A percentile compares a stretch with the other conserved stretches of the same genome.
Evolutionary conservation across 2,329 filamentous ascomycete species (phyloP).

Genomic region (Penicillium vulpinum): DNA sequence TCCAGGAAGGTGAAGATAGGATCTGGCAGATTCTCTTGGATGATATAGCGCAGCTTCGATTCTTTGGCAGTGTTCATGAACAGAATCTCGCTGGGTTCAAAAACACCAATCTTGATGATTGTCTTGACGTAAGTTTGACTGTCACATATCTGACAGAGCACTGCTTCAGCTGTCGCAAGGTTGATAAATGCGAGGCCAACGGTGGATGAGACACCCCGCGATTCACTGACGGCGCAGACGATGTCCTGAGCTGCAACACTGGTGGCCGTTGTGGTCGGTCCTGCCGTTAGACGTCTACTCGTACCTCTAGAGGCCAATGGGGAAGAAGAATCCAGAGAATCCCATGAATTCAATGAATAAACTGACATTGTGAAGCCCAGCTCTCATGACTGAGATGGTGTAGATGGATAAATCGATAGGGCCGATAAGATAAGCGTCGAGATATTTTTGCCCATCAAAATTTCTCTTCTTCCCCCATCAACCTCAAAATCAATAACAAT

Average conservation of each 20-base stretch:
- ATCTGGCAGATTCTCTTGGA: conserved; percentile 69
- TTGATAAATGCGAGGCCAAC: conserved; percentile 88
- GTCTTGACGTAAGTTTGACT: conserved; percentile 89
- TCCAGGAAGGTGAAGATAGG: conserved; percentile 66
- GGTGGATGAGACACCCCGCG: conserved; percentile 78
- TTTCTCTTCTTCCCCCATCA: conserved; percentile 17
- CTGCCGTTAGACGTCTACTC: conserved; percentile 54
- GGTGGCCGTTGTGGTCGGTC: conserved; percentile 56
- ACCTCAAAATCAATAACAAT: conserved; percentile 49
- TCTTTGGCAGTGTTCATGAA: conserved; percentile 72
- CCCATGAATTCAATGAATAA: conserved; percentile 6
- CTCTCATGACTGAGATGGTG: not conserved
- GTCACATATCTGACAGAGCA: conserved; percentile 88
- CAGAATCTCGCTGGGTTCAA: conserved; percentile 76
- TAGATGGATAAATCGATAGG: conserved; percentile 6
- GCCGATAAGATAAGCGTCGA: conserved; percentile 25
- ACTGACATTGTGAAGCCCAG: conserved; percentile 13
- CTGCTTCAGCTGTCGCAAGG: conserved; percentile 76
- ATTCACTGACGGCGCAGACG: conserved; percentile 85
- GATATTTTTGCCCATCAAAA: conserved; percentile 13
- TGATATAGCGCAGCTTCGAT: conserved; percentile 71
- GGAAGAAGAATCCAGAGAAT: conserved; percentile 19
- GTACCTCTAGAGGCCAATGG: conserved; percentile 29
- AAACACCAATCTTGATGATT: conserved; percentile 79
- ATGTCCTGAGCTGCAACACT: conserved; percentile 65